Percentiles rank a stretch among this genome's conserved stretches.
Evolutionary conservation across 2,329 filamentous ascomycete genomes (phyloP).

Genomic region (Aspergillus vadensis): DNA sequence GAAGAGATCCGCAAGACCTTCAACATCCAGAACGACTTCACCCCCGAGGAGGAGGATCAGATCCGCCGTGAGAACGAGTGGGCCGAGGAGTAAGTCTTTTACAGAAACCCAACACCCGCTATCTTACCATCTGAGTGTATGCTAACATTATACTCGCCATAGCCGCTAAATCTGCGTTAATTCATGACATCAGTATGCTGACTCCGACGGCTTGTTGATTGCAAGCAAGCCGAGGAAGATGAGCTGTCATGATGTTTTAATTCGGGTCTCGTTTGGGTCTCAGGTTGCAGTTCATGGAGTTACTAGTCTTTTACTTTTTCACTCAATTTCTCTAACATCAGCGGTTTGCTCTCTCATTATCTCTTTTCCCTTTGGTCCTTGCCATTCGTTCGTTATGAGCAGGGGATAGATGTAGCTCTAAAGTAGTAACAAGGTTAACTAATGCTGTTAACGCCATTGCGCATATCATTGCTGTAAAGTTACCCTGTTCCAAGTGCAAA

Average conservation of each 20-base stretch:
- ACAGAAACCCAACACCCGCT: not conserved
- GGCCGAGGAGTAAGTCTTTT: constrained; percentile 69
- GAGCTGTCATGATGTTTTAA: constrained; percentile 3
- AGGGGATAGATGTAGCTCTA: constrained; percentile 9
- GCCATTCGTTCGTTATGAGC: constrained; percentile 3
- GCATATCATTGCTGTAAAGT: not conserved
- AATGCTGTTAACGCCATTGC: not conserved
- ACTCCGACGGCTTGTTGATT: constrained; percentile 1
- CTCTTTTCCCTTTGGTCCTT: constrained; percentile 1
- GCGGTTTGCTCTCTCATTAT: constrained; percentile 14
- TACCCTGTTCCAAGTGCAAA: too few relatives aligned
- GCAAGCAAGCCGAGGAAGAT: constrained; percentile 4
- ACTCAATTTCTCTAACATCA: constrained; percentile 2
- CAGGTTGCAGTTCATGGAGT: constrained; percentile 25
- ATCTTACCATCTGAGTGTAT: not conserved
- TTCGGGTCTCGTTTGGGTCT: constrained; percentile 7
- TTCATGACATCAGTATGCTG: constrained; percentile 1
- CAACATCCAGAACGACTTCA: constrained; percentile 99
- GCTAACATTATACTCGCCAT: constrained; percentile 13
- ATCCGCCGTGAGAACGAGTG: constrained; percentile 90
- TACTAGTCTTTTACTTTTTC: constrained; percentile 17
- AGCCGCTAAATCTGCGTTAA: constrained; percentile 52
- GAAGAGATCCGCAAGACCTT: constrained; percentile 99
- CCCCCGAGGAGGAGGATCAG: constrained; percentile 97
- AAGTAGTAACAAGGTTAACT: not conserved